These are phyloP conservation scores for Symbiotaphrina buchneri DNA, from an alignment of 495 filamentous ascomycete genomes.

Conservation along the genomic window DNA sequence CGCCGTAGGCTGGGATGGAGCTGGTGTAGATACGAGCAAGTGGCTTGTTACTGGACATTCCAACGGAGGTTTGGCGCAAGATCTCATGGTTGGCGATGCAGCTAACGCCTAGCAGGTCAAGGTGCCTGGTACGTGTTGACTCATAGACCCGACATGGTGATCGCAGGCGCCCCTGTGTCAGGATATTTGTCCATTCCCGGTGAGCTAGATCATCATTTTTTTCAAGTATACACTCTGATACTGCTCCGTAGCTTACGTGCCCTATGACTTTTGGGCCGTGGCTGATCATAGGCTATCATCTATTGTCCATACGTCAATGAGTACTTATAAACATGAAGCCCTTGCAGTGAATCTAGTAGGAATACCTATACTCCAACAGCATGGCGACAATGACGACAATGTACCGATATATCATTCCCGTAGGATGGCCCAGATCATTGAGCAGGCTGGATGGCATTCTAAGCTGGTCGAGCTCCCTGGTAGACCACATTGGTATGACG, in stretches of 20 bases:
- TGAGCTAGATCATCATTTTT: slow-evolving; percentile 8
- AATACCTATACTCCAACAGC: slow-evolving; percentile 32
- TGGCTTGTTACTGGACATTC: slow-evolving; percentile 36
- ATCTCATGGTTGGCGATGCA: slow-evolving; percentile 3
- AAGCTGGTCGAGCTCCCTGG: slow-evolving; percentile 26
- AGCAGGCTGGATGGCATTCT: slow-evolving; percentile 16
- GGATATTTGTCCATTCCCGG: slow-evolving; percentile 37
- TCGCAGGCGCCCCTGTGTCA: slow-evolving; percentile 31
- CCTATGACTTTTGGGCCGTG: slow-evolving; percentile 30
- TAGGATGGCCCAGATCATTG: slow-evolving; percentile 22
- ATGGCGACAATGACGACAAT: slow-evolving; percentile 32
- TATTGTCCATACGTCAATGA: slow-evolving; percentile 20
- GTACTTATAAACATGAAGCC: slow-evolving; percentile 30
- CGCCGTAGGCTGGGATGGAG: slow-evolving; percentile 20
- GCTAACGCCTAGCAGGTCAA: slow-evolving; percentile 24
- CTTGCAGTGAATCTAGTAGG: slow-evolving; percentile 24
- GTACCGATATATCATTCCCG: slow-evolving; percentile 35
- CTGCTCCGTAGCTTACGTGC: slow-evolving; percentile 28
- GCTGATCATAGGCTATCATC: slow-evolving; percentile 22
- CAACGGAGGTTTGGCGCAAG: slow-evolving; percentile 21
- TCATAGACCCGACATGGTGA: slow-evolving; percentile 31
- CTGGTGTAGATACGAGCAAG: slow-evolving; percentile 17
- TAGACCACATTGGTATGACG: slow-evolving; percentile 28
- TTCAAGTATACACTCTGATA: slow-evolving; percentile 1
- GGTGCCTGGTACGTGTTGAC: slow-evolving; percentile 34